Base-by-base conservation (phyloP, 164 flowering plant species). In the Saururus chinensis region DNA sequence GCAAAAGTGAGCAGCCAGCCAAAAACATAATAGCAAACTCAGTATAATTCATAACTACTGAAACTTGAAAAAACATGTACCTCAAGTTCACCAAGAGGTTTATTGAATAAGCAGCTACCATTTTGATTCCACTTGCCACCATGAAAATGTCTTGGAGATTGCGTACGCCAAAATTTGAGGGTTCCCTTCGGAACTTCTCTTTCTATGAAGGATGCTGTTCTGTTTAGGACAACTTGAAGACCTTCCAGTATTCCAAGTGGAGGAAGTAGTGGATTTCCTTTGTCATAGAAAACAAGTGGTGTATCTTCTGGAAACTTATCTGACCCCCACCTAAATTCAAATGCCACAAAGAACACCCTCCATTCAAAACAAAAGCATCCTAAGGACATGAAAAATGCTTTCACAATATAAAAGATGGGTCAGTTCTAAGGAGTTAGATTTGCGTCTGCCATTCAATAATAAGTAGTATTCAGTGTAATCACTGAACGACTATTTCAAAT, bases 101-200 rank as follows among this genome's bases (percentile, higher is more conserved):
- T 56, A 53, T 77, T 66, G 12, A 87, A 78, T 73, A 84, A 69
- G 80, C 99, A 95, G 76, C 97, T 95, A 1, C 98, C 96, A 70
- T 95, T 91, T 69, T 89, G 90, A 75, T 95, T 95, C 99, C 99
- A 95, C 0, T 91, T 95, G 1, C 99, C 99, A 21, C 96, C 96
- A 66, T 85, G 75, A 66, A 95, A 95, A 70, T 95, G 98, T 66
- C 99, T 75, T 22, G 99, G 97, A 19, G 96, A 91, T 66, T 95
- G 97, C 68, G 88, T 69, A 20, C 98, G 86, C 98, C 96, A 91
- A 62, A 95, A 85, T 77, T 89, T 91, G 57, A 91, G 74, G 19
- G 86, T 82, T 60, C 68, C 76, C 20, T 41, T 59, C 56, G 96
- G 96, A 57, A 89, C 66, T 67, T 75, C 75, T 56, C 69, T 82